Evolutionary conservation across 371 early-diverging fungal species (phyloP).

Genomic region (Sporodiniella umbellata): DNA sequence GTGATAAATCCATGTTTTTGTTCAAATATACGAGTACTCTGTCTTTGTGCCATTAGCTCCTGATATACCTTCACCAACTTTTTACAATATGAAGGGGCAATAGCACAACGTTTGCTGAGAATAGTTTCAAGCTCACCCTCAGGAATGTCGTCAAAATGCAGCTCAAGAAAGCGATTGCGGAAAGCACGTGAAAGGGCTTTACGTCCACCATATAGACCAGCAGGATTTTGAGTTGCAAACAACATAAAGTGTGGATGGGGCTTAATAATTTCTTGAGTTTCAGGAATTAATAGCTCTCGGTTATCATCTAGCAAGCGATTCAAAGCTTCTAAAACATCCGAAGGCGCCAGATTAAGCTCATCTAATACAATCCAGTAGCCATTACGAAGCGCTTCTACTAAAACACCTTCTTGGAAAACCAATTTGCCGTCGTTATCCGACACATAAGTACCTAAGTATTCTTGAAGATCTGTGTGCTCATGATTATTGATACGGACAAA

Average conservation of each 20-base stretch:
- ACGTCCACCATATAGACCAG: conserved; percentile 98
- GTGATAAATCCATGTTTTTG: conserved; percentile 94
- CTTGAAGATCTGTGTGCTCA: conserved; percentile 99
- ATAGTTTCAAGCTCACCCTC: conserved; percentile 87
- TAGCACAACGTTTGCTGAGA: conserved; percentile 76
- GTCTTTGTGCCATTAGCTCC: conserved; percentile 77
- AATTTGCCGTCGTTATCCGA: conserved; percentile 78
- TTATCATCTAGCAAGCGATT: conserved; percentile 99
- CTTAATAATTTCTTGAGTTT: conserved; percentile 93
- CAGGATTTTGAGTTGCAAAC: conserved; percentile 99
- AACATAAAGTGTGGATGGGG: conserved; percentile 98
- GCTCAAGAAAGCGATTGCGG: conserved; percentile 98
- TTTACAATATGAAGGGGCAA: conserved; percentile 90
- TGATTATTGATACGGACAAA: conserved; percentile 99
- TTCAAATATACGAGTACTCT: conserved; percentile 87
- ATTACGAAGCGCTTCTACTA: conserved; percentile 94
- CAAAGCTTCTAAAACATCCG: conserved; percentile 99
- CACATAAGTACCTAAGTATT: conserved; percentile 96
- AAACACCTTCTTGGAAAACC: conserved; percentile 95
- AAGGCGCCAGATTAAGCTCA: conserved; percentile 99
- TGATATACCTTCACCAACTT: conserved; percentile 88
- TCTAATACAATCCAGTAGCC: conserved; percentile 99
- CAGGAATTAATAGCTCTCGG: conserved; percentile 96
- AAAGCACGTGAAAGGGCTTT: conserved; percentile 99
- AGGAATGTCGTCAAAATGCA: conserved; percentile 95